These are phyloP conservation scores for Ogataea hybrid DNA, from an alignment of 1,139 yeast genomes.

Conservation along the genomic window DNA sequence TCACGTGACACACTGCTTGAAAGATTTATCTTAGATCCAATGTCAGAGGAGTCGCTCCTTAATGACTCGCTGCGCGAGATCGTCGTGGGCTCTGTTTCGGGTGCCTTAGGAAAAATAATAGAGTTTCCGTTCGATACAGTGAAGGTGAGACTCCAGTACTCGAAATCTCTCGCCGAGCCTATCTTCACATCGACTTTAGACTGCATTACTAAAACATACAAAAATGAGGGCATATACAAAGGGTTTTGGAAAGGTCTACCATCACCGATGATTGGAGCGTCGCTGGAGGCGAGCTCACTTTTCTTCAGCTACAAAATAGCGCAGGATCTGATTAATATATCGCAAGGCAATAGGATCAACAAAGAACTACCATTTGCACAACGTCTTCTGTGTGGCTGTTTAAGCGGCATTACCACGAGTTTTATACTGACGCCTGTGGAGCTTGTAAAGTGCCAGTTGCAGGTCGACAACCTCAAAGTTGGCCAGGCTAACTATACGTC, in stretches of 20 bases:
- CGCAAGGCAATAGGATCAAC: slow-evolving; percentile 15
- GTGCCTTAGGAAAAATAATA: slow-evolving; percentile 77
- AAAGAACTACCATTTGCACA: slow-evolving; percentile 22
- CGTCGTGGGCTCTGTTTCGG: slow-evolving; percentile 55
- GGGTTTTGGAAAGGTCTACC: slow-evolving; percentile 68
- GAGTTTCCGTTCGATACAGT: slow-evolving; percentile 94
- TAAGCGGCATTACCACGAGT: slow-evolving; percentile 82
- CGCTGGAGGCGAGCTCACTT: slow-evolving; percentile 76
- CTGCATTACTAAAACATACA: slow-evolving; percentile 60
- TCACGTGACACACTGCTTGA: slow-evolving; percentile 7
- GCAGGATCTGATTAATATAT: slow-evolving; percentile 33
- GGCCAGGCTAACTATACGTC: slow-evolving; percentile 16
- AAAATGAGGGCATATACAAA: slow-evolving; percentile 58
- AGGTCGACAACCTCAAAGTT: slow-evolving; percentile 57
- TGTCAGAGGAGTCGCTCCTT: slow-evolving; percentile 14
- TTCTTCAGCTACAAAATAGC: slow-evolving; percentile 61
- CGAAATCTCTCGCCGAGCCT: slow-evolving; percentile 51
- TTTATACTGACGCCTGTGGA: slow-evolving; percentile 89
- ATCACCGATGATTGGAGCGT: slow-evolving; percentile 86
- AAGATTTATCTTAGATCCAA: neutral
- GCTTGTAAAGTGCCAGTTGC: slow-evolving; percentile 81
- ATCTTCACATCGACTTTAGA: slow-evolving; percentile 50
- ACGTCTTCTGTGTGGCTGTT: slow-evolving; percentile 62
- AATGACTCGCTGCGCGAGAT: slow-evolving; percentile 29
- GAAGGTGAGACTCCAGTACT: slow-evolving; percentile 77